Evolutionary conservation across 441 rosid genomes (phyloP), one percentile per base, ranked within the genome.

Genomic region (Adansonia grandidieri): DNA sequence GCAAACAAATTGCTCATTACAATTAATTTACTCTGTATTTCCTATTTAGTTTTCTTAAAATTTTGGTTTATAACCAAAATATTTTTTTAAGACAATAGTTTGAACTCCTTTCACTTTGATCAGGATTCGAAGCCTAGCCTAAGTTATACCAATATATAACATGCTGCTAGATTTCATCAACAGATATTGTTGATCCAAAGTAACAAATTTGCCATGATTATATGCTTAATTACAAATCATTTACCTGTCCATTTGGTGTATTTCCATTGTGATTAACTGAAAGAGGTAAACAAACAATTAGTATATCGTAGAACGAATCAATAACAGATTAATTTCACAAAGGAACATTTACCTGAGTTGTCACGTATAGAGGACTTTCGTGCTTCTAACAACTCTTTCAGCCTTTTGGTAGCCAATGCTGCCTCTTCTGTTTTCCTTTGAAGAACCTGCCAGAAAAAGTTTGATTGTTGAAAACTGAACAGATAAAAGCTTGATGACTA

Each of bases 391-490:
- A 90, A 79, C 85, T 90, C 92, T 75, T 89, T 90, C 56, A 90
- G 85, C 87, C 91, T 87, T 85, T 87, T 90, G 80, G 91, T 88
- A 66, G 92, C 94, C 84, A 87, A 80, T 74, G 91, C 86, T 50
- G 94, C 92, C 76, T 88, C 94, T 83, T 88, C 94, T 66, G 93
- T 88, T 87, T 91, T 91, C 73, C 96, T 89, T 77, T 91, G 96
- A 78, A 91, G 93, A 90, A 91, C 93, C 96, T 91, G 85, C 69
- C 82, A 74, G 73, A 20, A 32, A 78, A 76, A 76, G 73, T n/a
- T 57, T 44, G 69, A 79, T 62, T 15, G 50, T 77, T 51, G 74
- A 45, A 56, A 2, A 53, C 17, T 0, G 28, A 32, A 28, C n/a
- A 15, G 28, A 3, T 24, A 51, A 75, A 64, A 48, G 50, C 71